Base-by-base conservation (phyloP, 2,329 filamentous ascomycete species). In the Microsporum ferrugineum region DNA sequence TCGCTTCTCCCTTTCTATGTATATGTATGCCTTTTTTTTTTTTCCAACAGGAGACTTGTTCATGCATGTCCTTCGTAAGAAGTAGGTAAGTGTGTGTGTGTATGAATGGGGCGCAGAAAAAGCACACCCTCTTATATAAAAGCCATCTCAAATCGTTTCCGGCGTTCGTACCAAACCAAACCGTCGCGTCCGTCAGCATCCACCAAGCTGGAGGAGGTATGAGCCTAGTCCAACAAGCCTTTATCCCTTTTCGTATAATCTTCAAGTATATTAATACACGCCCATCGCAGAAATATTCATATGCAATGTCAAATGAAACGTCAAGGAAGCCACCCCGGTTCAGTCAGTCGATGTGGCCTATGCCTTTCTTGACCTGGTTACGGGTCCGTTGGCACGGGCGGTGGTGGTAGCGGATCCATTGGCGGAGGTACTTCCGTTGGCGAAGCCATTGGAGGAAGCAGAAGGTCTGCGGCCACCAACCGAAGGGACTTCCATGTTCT, bases 401-500 rank as follows among this genome's bases (percentile, higher is more conserved):
- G 70, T 73, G 17, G 75, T 68, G 43, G 68, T 63, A 33, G 75
- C 63, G 14, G 60, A 57, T 23, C 64, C 64, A 33, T 65, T 65
- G 10, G 62, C 49, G 6, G 38, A n/a, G n/a, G 57, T 58, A 43
- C 55, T 61, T 47, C 57, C 62, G 49, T 58, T 64, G n/a, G 59
- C 58, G 38, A 31, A 57, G 5, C 49, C 63, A 27, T 62, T 61
- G 39, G 57, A 71, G 10, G 65, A 61, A 33, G 70, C 71, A 63
- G 34, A 10, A 36, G 43, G 41, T 33, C 4, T 10, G 12, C 36
- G n/a, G 33, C n/a, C 5, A 7, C 39, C 41, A 47, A 70, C 68
- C 36, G 73, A 70, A 14, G 82, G 81, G 63, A 86, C 77, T 71
- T 88, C 82, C 71, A 87, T 82, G 70, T 85, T 82, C 73, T 89